phyloP scores from a whole-genome alignment of 2,329 filamentous ascomycete species.

The Fusarium irregulare region DNA sequence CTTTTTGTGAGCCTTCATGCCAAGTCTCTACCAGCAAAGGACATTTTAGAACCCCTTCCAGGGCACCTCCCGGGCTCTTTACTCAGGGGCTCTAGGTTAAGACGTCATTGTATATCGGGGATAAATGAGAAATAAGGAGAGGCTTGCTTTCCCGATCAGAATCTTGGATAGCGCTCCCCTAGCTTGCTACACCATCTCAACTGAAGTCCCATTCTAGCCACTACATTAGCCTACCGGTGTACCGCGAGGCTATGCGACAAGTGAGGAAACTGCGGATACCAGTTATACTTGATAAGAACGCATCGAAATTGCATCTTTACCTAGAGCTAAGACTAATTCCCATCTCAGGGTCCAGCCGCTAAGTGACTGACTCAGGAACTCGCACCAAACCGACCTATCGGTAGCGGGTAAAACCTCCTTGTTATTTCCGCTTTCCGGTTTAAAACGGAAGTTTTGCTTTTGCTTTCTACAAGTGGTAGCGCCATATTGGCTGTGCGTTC shows the following conservation, averaged over 20 bases:
- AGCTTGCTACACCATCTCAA: neutral
- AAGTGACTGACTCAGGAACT: neutral
- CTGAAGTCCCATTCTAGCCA: neutral
- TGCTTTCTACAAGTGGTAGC: neutral
- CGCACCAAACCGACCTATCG: neutral
- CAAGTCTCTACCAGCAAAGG: neutral
- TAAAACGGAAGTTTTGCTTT: conserved; percentile 13
- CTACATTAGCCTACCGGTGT: neutral
- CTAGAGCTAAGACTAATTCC: conserved; percentile 1
- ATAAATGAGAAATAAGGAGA: too few relatives aligned
- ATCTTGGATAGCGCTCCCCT: neutral
- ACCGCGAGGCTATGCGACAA: neutral
- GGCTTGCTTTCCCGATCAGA: neutral
- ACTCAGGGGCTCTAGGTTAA: neutral
- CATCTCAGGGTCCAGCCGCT: conserved; percentile 1
- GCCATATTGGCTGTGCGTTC: conserved; percentile 12
- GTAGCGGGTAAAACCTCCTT: neutral
- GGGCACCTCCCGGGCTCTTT: neutral
- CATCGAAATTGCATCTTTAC: neutral
- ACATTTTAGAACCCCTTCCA: neutral
- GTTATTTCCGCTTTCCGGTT: neutral
- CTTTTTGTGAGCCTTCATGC: too few relatives aligned
- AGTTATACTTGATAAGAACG: neutral
- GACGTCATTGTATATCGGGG: neutral
- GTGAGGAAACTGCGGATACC: neutral